Base-by-base conservation (phyloP, 345 rosid genomes). In the Abelmoschus esculentus region DNA sequence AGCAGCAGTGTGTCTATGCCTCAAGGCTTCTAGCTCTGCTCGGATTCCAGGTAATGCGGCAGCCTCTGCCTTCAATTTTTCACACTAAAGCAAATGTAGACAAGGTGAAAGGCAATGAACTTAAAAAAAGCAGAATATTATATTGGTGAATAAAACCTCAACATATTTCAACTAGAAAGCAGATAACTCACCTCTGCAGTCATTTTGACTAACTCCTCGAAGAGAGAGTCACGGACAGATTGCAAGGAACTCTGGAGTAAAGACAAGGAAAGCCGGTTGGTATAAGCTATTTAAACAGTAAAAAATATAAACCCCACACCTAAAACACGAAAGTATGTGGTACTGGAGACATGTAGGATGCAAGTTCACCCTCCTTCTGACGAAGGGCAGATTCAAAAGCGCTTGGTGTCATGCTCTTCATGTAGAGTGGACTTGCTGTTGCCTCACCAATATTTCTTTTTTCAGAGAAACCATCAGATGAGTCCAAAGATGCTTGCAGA, bases 281-380 rank as follows among this genome's bases (percentile, higher is more conserved):
- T 22, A 53, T 31, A 18, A 18, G 32, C 17, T 53, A 52, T 47
- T 28, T 28, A 66, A 49, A 46, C 26, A 7, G 6, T 14, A 28
- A 62, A 14, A 36, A 46, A 65, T 3, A 26, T 26, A 26, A 22
- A 65, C 6, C 18, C 19, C 54, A 26, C 12, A 46, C 52, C 67
- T 44, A 71, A 50, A 62, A 49, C 18, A 34, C 40, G 46, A 50
- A 69, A 65, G 59, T 47, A 32, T 40, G 13, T 10, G 10, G 59
- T 58, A 26, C 40, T 60, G n/a, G 9, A 14, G 3, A 89, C 89
- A 89, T 86, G 78, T 92, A 96, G 10, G 98, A 92, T 19, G 96
- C 91, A 78, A 96, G 90, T 82, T 96, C 99, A 22, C 99, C 99
- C 84, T 96, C 99, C 86, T 96, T 96, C 81, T 92, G 99, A 63